phyloP scores from a whole-genome alignment of 2,329 filamentous ascomycete species.

The Phialophora chinensis region DNA sequence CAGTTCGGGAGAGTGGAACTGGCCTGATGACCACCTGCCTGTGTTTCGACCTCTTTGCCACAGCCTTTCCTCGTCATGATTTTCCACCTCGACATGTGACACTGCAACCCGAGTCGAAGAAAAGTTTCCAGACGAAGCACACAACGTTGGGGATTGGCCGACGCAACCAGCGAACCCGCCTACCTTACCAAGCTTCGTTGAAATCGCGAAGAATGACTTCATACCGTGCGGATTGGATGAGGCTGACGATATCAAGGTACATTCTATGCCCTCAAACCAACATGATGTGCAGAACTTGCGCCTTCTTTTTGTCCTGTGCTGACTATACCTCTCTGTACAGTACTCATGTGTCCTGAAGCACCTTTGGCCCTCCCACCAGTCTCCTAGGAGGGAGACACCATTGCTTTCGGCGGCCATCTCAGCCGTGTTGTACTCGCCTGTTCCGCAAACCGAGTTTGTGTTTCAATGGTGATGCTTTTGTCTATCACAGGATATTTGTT shows the following conservation, averaged over 20 bases:
- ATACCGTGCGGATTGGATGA: not conserved
- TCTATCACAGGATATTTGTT: not conserved
- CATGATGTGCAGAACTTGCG: not conserved
- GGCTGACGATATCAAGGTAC: conserved; percentile 4
- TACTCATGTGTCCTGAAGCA: not conserved
- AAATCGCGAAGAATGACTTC: not conserved
- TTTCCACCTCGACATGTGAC: not conserved
- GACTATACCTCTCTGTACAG: not conserved
- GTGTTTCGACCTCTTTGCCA: not conserved
- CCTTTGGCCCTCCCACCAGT: conserved; percentile 1
- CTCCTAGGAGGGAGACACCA: not conserved
- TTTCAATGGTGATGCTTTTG: not conserved
- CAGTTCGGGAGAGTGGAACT: not conserved
- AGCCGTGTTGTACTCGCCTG: conserved; percentile 14
- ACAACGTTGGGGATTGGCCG: not conserved
- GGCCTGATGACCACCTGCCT: conserved; percentile 6
- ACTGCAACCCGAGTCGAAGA: not conserved
- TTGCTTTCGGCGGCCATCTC: conserved; percentile 5
- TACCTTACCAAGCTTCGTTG: not conserved
- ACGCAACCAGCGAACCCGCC: not conserved
- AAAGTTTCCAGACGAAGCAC: not conserved
- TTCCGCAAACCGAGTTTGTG: conserved; percentile 20
- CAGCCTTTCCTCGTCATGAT: conserved; percentile 1
- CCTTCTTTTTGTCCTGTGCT: not conserved
- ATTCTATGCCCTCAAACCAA: not conserved